Percentiles rank a stretch among this genome's conserved stretches.
Evolutionary conservation across 768 basidiomycete genomes (phyloP).

Genomic region (Mycena capillaripes): DNA sequence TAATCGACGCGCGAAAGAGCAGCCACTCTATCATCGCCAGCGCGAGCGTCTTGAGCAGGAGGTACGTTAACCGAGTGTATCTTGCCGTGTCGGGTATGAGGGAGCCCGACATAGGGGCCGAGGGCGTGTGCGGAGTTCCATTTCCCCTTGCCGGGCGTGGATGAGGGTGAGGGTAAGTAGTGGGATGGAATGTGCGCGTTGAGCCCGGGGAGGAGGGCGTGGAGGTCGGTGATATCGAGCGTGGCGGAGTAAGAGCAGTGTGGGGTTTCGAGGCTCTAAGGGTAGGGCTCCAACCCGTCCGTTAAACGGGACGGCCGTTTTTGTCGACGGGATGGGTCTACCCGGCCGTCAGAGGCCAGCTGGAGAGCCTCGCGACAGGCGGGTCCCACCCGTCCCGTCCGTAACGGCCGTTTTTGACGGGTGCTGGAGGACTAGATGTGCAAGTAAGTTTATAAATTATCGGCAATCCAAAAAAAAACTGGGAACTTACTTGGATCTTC

Average conservation of each 20-base stretch:
- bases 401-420: too few relatives aligned
- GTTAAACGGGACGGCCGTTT: too few relatives aligned
- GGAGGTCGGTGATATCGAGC: constrained; percentile 80
- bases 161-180: constrained; percentile 54
- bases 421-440: too few relatives aligned
- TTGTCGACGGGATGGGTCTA: too few relatives aligned
- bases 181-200: constrained; percentile 79
- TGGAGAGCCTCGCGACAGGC: too few relatives aligned
- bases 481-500: too few relatives aligned
- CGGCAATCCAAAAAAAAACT: too few relatives aligned
- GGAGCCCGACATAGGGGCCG: constrained; percentile 49
- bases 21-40: constrained; percentile 89
- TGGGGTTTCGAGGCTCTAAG: constrained; percentile 90
- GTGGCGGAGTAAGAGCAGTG: constrained; percentile 89
- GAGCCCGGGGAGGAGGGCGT: constrained; percentile 72
- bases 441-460: too few relatives aligned
- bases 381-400: too few relatives aligned
- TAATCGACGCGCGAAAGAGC: constrained; percentile 82
- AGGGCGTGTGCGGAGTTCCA: constrained; percentile 55
- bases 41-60: constrained; percentile 87
- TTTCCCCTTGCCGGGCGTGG: constrained; percentile 37
- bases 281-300: too few relatives aligned
- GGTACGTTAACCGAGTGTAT: constrained; percentile 80
- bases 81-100: constrained; percentile 65
- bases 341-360: too few relatives aligned